Conservation (phyloP, 768 basidiomycete species). For the Russula lepida region DNA sequence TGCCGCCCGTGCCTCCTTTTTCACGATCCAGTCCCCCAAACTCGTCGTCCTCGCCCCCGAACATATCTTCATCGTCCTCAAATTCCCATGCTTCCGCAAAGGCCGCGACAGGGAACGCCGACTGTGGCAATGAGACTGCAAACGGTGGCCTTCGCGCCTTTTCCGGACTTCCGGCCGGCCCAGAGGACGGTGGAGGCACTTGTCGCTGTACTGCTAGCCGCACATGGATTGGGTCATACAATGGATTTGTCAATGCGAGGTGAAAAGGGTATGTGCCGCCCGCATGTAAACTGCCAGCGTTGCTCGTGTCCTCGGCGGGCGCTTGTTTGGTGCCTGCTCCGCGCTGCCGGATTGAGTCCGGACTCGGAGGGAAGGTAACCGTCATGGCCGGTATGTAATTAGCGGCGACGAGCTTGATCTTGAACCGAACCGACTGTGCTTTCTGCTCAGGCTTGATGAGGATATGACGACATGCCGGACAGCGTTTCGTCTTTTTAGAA, state of each 20-base stretch:
- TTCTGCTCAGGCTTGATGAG: slow-evolving; percentile 98
- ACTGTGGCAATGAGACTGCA: slow-evolving; percentile 69
- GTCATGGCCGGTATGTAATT: slow-evolving; percentile 88
- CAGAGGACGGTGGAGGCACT: slow-evolving; percentile 25
- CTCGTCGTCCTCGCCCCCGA: slow-evolving; percentile 43
- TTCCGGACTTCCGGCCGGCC: slow-evolving; percentile 36
- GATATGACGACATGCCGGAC: slow-evolving; percentile 89
- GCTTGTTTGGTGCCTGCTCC: slow-evolving; percentile 30
- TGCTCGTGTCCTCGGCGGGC: slow-evolving; percentile 33
- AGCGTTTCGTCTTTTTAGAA: slow-evolving; percentile 92
- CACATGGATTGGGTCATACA: slow-evolving; percentile 93
- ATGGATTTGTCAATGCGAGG: slow-evolving; percentile 85
- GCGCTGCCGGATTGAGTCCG: slow-evolving; percentile 27
- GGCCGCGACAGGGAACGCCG: slow-evolving; percentile 74
- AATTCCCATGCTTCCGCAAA: slow-evolving; percentile 98
- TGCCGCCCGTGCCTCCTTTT: slow-evolving; percentile 41
- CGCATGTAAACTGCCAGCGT: slow-evolving; percentile 44
- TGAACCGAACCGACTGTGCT: slow-evolving; percentile 86
- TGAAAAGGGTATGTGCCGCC: slow-evolving; percentile 85
- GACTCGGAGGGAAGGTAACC: slow-evolving; percentile 53
- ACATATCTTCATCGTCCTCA: slow-evolving; percentile 87
- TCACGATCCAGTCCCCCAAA: slow-evolving; percentile 30
- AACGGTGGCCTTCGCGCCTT: slow-evolving; percentile 66
- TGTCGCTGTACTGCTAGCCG: slow-evolving; percentile 73
- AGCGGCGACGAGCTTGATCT: slow-evolving; percentile 94